Base-by-base conservation (phyloP, 1,139 yeast genomes). In the Scheffersomyces insectosa region DNA sequence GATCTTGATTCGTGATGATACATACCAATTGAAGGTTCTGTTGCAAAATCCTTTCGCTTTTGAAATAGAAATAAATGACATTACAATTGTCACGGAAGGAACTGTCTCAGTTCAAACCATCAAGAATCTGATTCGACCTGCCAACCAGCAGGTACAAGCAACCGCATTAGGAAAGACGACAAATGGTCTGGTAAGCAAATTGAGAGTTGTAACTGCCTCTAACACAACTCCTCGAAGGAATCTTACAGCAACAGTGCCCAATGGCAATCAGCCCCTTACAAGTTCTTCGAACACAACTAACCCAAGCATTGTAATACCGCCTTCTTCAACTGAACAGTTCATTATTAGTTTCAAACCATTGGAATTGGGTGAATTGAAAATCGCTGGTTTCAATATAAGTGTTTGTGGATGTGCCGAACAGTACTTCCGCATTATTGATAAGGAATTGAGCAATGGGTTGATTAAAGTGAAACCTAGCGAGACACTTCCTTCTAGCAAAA, bases 1-100 rank as follows among this genome's bases (percentile, higher is more conserved):
- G 25, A 61, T 77, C 10, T 53, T 83, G 12, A 79, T 84, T 2
- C 77, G 75, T 46, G 83, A 79, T 41, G 89, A 85, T 41, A 62
- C 72, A 10, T 75, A 76, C 28, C 82, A 77, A 49, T 65, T 85
- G 28, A 63, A 70, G 14, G 68, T 88, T 1, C 69, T 74, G 2
- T 56, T 93, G 8, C 93, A 87, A 55, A 93, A 93, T 57, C 96
- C 97, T 2, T 89, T 82, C 64, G 79, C 81, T 9, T 89, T 88
- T 61, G 89, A 85, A 39, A 65, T 91, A 9, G 85, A 82, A 37
- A 67, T 93, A 3, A 69, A 70, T 29, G 81, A 80, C 38, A 60
- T 88, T 2, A 61, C 66, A 34, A 63, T 84, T 3, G 68, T 67
- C 0, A 61, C 78, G 5, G 68, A 62, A 14, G 65, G 59, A 1